Percentiles rank a stretch among this genome's conserved stretches.
These are phyloP conservation scores for Borovskyia barvae DNA, from an alignment of 208 protist species.

Conservation along the genomic window DNA sequence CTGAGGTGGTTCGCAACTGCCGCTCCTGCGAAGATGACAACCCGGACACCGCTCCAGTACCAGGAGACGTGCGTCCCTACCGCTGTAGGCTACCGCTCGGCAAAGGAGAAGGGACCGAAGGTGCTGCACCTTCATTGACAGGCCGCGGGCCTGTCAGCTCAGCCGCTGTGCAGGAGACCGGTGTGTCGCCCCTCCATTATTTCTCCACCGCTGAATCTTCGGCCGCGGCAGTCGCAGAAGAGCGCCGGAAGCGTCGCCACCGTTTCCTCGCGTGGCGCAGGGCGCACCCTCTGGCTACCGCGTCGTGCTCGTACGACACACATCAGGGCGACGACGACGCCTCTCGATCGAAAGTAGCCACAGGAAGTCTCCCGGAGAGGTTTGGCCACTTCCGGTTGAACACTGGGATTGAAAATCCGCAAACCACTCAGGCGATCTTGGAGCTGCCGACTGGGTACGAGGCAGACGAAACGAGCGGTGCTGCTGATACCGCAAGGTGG, in stretches of 20 bases:
- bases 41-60: no score
- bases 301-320: slow-evolving; percentile 2
- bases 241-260: slow-evolving; percentile 28
- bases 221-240: slow-evolving; percentile 9
- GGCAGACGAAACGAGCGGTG: not conserved
- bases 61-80: no score
- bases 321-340: not conserved
- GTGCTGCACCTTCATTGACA: no score
- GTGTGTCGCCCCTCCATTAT: no score
- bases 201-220: not conserved
- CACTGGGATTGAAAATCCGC: slow-evolving; percentile 63
- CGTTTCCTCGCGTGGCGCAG: slow-evolving; percentile 65
- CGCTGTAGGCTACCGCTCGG: no score
- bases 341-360: no score
- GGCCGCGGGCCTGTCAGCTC: no score
- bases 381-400: slow-evolving; percentile 62
- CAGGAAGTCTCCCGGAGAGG: no score
- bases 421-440: slow-evolving; percentile 23
- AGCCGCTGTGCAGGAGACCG: no score
- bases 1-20: no score
- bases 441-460: slow-evolving; percentile 30
- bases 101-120: no score
- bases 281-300: slow-evolving; percentile 18
- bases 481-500: not conserved
- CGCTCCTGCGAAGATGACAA: no score